These are phyloP conservation scores for Tulasnella sp. DNA, from an alignment of 768 basidiomycete species.

Conservation along the genomic window DNA sequence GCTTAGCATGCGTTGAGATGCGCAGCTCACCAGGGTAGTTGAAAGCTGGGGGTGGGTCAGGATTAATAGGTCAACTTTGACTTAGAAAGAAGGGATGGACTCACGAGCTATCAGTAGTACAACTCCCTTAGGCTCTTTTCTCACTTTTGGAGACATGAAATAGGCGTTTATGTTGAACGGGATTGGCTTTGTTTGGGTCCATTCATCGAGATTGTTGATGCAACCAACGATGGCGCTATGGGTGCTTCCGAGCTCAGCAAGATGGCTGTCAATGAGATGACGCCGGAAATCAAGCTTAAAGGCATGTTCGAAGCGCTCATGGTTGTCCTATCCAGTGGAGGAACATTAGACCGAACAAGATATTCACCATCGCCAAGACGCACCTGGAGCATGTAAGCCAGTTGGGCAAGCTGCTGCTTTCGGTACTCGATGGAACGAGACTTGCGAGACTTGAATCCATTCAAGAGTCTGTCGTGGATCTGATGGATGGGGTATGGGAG, in stretches of 20 bases:
- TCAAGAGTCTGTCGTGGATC: constrained; percentile 46
- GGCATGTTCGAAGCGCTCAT: constrained; percentile 11
- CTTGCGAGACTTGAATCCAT: constrained; percentile 57
- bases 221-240: constrained; percentile 3
- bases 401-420: constrained; percentile 65
- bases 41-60: constrained; percentile 2
- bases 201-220: constrained; percentile 5
- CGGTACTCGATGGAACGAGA: constrained; percentile 53
- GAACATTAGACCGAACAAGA: no score
- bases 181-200: background rate
- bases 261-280: background rate
- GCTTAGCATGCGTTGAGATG: background rate
- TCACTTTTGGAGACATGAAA: constrained; percentile 9
- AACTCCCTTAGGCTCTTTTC: constrained; percentile 5
- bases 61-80: background rate
- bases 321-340: constrained; percentile 8
- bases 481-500: constrained; percentile 25
- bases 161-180: constrained; percentile 2
- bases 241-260: background rate
- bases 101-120: constrained; percentile 10
- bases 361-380: no score
- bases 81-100: no score
- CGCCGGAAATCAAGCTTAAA: constrained; percentile 1
- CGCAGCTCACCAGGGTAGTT: constrained; percentile 5
- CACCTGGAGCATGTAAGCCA: constrained; percentile 31